These are phyloP conservation scores for Metschnikowia continentalis DNA, from an alignment of 805 yeast genomes.

Conservation along the genomic window DNA sequence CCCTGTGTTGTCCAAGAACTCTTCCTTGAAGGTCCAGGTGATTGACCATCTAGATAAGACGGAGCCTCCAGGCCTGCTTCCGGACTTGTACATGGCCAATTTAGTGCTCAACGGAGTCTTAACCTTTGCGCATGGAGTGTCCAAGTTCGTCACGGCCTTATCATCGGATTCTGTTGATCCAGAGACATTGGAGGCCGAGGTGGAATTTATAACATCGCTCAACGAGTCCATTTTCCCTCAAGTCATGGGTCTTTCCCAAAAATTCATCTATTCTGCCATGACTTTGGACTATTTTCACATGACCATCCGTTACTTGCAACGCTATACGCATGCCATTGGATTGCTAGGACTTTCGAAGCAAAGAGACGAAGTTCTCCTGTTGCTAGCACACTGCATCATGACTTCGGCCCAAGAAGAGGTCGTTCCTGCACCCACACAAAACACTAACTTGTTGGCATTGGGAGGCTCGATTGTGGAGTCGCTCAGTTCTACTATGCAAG, in stretches of 20 bases:
- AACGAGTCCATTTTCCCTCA: slow-evolving; percentile 28
- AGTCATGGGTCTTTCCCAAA: slow-evolving; percentile 24
- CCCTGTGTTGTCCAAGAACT: slow-evolving; percentile 33
- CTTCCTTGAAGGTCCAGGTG: slow-evolving; percentile 51
- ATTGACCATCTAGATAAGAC: slow-evolving; percentile 77
- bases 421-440: neutral
- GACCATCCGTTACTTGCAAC: slow-evolving; percentile 70
- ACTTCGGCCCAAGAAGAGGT: slow-evolving; percentile 17
- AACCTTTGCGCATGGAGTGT: slow-evolving; percentile 64
- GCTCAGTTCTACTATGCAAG: slow-evolving; percentile 36
- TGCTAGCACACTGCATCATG: slow-evolving; percentile 37
- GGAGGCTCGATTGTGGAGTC: slow-evolving; percentile 53
- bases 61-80: slow-evolving; percentile 64
- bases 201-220: slow-evolving; percentile 33
- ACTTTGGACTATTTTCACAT: slow-evolving; percentile 69
- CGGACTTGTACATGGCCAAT: slow-evolving; percentile 55
- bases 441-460: slow-evolving; percentile 31
- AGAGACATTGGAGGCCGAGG: slow-evolving; percentile 26
- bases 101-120: slow-evolving; percentile 53
- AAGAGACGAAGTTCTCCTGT: slow-evolving; percentile 47
- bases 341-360: slow-evolving; percentile 53
- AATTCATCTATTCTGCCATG: slow-evolving; percentile 58
- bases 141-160: slow-evolving; percentile 45
- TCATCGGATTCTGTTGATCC: slow-evolving; percentile 25
- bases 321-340: slow-evolving; percentile 79